phyloP scores from a whole-genome alignment of 106 monocot genomes.

The Ottelia alismoides region DNA sequence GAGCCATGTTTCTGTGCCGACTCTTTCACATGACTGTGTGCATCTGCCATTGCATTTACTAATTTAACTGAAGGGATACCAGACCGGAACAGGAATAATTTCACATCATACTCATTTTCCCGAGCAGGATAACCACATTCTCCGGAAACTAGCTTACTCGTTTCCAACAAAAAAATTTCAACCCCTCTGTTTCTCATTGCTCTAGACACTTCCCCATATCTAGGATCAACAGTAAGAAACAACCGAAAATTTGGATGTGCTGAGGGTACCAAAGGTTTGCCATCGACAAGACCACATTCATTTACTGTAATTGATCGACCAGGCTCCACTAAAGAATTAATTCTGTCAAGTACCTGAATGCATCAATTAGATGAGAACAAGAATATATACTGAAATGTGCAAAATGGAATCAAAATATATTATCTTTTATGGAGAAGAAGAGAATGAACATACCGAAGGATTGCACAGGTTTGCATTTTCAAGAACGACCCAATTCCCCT shows the following conservation, averaged over 20 bases:
- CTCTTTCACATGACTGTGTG: constrained; percentile 53
- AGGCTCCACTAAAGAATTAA: constrained; percentile 83
- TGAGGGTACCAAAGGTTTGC: constrained; percentile 48
- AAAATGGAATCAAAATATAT: too few species aligned
- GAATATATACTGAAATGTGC: too few species aligned
- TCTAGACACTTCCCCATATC: constrained; percentile 84
- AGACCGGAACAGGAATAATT: constrained; percentile 36
- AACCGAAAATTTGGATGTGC: constrained; percentile 77
- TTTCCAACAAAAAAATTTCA: constrained; percentile 73
- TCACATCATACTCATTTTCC: constrained; percentile 27
- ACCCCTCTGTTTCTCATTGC: constrained; percentile 97
- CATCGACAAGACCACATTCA: constrained; percentile 89
- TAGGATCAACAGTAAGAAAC: constrained; percentile 88
- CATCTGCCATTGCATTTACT: constrained; percentile 55
- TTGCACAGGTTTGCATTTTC: constrained; percentile 99
- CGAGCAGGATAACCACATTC: constrained; percentile 3
- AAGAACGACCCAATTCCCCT: constrained; percentile 83
- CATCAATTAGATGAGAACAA: too few species aligned
- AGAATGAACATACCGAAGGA: constrained; percentile 50
- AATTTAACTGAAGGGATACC: constrained; percentile 50
- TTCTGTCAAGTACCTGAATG: constrained; percentile 98
- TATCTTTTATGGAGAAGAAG: too few species aligned
- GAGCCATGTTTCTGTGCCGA: constrained; percentile 41
- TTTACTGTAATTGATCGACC: constrained; percentile 64
- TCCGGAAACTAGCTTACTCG: constrained; percentile 11